A percentile compares a stretch with the other conserved stretches of the same genome.
phyloP scores from a whole-genome alignment of 805 yeast species.

The Suhomyces vadensis region DNA sequence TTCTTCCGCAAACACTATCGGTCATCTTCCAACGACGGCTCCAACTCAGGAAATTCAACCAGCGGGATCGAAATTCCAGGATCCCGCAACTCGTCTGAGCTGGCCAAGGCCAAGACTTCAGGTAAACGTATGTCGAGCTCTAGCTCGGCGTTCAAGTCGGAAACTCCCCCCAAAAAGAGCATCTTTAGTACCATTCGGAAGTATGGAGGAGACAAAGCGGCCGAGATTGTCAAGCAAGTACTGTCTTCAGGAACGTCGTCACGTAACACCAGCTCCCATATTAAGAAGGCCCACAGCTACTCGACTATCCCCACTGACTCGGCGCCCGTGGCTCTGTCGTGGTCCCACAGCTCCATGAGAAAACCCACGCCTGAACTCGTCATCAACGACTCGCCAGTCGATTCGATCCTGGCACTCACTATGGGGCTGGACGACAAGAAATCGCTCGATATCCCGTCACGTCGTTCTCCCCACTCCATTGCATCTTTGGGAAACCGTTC shows the following conservation, averaged over 20 bases:
- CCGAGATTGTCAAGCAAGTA: conserved; percentile 36
- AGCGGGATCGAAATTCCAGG: too few relatives aligned
- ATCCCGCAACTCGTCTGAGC: neutral
- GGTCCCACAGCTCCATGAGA: neutral
- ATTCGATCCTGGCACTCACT: neutral
- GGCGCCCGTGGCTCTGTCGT: too few relatives aligned
- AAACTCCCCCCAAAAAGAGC: conserved; percentile 27
- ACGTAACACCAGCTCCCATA: conserved; percentile 7
- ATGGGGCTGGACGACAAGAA: neutral
- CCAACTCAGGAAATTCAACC: neutral
- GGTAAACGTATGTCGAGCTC: neutral
- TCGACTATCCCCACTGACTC: too few relatives aligned
- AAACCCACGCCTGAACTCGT: conserved; percentile 1
- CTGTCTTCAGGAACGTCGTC: conserved; percentile 13
- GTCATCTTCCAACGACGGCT: conserved; percentile 46
- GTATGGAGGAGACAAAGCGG: conserved; percentile 42
- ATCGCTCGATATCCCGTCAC: neutral
- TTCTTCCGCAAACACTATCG: conserved; percentile 66
- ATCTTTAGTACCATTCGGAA: conserved; percentile 42
- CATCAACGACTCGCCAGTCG: neutral
- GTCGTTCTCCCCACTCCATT: neutral
- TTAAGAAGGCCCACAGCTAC: too few relatives aligned
- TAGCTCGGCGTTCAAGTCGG: neutral
- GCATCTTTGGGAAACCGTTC: too few relatives aligned
- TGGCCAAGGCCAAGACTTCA: neutral